A percentile compares a stretch with the other conserved stretches of the same genome.
Evolutionary conservation across 371 early-diverging fungal species (phyloP).

Genomic region (Actinomortierella wolfii): DNA sequence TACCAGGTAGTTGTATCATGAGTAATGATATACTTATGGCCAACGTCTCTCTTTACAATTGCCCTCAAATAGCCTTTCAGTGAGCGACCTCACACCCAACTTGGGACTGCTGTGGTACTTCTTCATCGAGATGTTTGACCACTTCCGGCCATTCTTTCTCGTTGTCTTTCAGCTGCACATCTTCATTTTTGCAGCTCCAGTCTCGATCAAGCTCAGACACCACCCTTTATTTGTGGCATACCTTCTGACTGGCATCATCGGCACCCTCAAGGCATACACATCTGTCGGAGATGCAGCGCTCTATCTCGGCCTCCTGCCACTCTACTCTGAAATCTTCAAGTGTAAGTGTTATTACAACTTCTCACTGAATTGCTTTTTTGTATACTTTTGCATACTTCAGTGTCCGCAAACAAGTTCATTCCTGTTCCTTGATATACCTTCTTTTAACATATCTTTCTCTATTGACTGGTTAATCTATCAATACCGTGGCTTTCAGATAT

Average conservation of each 20-base stretch:
- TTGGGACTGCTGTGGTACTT: slow-evolving; percentile 98
- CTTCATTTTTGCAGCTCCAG: slow-evolving; percentile 82
- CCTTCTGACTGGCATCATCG: slow-evolving; percentile 72
- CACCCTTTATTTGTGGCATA: slow-evolving; percentile 79
- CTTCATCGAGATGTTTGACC: slow-evolving; percentile 97
- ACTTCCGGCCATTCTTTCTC: slow-evolving; percentile 92
- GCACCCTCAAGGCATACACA: slow-evolving; percentile 92
- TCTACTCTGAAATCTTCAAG: slow-evolving; percentile 84
- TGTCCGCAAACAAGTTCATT: neutral
- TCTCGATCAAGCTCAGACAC: slow-evolving; percentile 77
- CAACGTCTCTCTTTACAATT: no score
- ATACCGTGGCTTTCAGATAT: slow-evolving; percentile 52
- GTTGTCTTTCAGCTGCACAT: slow-evolving; percentile 89
- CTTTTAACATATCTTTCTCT: neutral
- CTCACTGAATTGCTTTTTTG: neutral
- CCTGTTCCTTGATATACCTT: neutral
- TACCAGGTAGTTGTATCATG: neutral
- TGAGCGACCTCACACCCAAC: slow-evolving; percentile 93
- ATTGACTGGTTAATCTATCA: neutral
- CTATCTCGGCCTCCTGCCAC: slow-evolving; percentile 77
- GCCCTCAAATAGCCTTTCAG: slow-evolving; percentile 55
- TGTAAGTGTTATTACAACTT: slow-evolving; percentile 57
- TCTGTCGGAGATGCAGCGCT: slow-evolving; percentile 84
- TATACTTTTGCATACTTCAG: neutral
- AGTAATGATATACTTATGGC: no score